Conservation (phyloP, 2,329 filamentous ascomycete genomes). For the Niveomyces coronatus region DNA sequence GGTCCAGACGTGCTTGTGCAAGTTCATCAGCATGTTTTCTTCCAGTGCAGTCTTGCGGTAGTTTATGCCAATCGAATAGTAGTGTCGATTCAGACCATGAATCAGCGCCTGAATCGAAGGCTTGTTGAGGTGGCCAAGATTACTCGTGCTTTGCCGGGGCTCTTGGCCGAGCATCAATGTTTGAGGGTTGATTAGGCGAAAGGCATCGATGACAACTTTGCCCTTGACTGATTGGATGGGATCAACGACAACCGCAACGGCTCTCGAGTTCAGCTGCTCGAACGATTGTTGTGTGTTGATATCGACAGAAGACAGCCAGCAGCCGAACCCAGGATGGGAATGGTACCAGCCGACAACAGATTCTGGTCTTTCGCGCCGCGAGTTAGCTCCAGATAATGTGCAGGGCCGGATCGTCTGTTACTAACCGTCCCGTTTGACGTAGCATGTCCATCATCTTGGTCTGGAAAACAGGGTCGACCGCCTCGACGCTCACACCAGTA, state of each 20-base stretch:
- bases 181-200: slow-evolving; percentile 96
- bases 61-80: slow-evolving; percentile 98
- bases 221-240: slow-evolving; percentile 99
- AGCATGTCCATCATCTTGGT: slow-evolving; percentile 99
- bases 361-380: slow-evolving; percentile 57
- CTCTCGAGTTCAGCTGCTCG: slow-evolving; percentile 92
- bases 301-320: slow-evolving; percentile 97
- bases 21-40: slow-evolving; percentile 99
- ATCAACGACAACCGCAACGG: slow-evolving; percentile 95
- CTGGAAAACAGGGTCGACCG: slow-evolving; percentile 96
- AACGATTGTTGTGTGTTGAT: slow-evolving; percentile 99
- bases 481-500: slow-evolving; percentile 96
- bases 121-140: slow-evolving; percentile 96
- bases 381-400: slow-evolving; percentile 9
- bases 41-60: slow-evolving; percentile 96
- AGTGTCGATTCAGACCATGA: slow-evolving; percentile 94
- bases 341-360: slow-evolving; percentile 99
- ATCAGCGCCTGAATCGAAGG: slow-evolving; percentile 99
- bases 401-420: slow-evolving; percentile 3
- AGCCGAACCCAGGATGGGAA: slow-evolving; percentile 97
- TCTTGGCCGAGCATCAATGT: slow-evolving; percentile 97
- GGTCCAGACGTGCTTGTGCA: slow-evolving; percentile 99
- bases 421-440: slow-evolving; percentile 86
- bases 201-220: slow-evolving; percentile 98
- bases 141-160: slow-evolving; percentile 93